phyloP scores from a whole-genome alignment of 352 stramenopile genomes.

The Albugo candida region DNA sequence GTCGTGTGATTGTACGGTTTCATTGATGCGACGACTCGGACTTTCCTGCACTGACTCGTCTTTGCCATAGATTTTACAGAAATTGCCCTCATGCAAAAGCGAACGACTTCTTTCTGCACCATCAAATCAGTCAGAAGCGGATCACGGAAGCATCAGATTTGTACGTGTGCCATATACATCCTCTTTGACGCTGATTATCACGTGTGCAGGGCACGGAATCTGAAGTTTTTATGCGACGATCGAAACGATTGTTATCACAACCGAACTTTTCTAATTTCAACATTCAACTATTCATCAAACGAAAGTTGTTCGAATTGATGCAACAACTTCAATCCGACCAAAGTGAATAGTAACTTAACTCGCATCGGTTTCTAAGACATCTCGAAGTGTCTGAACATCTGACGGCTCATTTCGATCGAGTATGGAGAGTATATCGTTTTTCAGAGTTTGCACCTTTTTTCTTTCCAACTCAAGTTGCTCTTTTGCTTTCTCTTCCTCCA shows the following conservation, averaged over 20 bases:
- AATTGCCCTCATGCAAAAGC: not conserved
- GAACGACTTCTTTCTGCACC: not conserved
- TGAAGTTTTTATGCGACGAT: not conserved
- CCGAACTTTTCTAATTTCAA: too few species aligned
- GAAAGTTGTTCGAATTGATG: too few species aligned
- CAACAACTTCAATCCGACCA: too few species aligned
- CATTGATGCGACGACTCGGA: too few species aligned
- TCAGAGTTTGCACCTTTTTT: constrained; percentile 27
- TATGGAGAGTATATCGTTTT: constrained; percentile 41
- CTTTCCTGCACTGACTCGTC: not conserved
- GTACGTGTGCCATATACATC: not conserved
- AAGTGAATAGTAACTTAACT: too few species aligned
- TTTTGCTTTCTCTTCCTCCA: constrained; percentile 57
- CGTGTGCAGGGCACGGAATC: not conserved
- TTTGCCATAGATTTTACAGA: constrained; percentile 1
- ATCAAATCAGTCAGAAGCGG: not conserved
- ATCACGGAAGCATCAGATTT: constrained; percentile 1
- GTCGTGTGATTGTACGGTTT: too few species aligned
- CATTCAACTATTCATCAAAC: too few species aligned
- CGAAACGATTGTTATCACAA: not conserved
- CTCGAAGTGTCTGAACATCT: too few species aligned
- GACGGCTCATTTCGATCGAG: constrained; percentile 14
- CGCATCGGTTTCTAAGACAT: too few species aligned
- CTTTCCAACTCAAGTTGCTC: constrained; percentile 40
- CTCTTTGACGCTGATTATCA: not conserved